Percentiles rank a stretch among this genome's conserved stretches.
These are phyloP conservation scores for Laetiporus sulphureus DNA, from an alignment of 1,284 basidiomycete genomes.

Conservation along the genomic window DNA sequence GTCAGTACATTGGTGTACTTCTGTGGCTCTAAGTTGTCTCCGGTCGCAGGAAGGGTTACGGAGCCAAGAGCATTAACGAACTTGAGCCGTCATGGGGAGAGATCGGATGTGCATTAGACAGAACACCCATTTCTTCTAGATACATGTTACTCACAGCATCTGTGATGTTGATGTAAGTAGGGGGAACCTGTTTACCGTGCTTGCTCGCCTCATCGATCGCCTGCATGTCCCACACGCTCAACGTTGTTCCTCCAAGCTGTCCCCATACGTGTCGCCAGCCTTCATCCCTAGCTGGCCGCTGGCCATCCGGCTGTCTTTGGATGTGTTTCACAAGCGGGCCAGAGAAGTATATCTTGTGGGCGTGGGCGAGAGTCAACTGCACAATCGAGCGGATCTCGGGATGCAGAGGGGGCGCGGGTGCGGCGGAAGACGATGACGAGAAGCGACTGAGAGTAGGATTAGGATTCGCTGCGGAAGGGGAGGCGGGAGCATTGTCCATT, in stretches of 20 bases:
- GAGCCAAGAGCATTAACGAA: slow-evolving; percentile 70
- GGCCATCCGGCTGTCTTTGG: slow-evolving; percentile 73
- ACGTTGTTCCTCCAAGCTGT: slow-evolving; percentile 87
- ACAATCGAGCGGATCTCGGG: slow-evolving; percentile 76
- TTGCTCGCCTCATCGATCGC: slow-evolving; percentile 77
- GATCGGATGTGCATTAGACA: slow-evolving; percentile 6
- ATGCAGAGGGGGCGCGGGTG: slow-evolving; percentile 42
- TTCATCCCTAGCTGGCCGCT: slow-evolving; percentile 64
- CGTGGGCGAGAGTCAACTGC: slow-evolving; percentile 59
- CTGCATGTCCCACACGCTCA: slow-evolving; percentile 89
- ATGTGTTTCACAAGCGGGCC: slow-evolving; percentile 70
- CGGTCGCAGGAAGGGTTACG: slow-evolving; percentile 53
- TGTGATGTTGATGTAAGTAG: slow-evolving; percentile 81
- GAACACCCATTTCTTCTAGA: not conserved
- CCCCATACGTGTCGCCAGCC: slow-evolving; percentile 94
- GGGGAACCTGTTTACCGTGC: slow-evolving; percentile 77
- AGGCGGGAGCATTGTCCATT: slow-evolving; percentile 4
- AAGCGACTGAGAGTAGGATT: slow-evolving; percentile 12
- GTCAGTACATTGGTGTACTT: slow-evolving; percentile 80
- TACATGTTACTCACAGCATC: slow-evolving; percentile 59
- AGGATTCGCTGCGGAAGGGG: slow-evolving; percentile 12
- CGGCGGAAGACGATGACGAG: slow-evolving; percentile 2
- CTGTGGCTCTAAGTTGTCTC: slow-evolving; percentile 39
- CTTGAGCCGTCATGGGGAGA: slow-evolving; percentile 31
- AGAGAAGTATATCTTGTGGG: slow-evolving; percentile 77